Percentiles rank a stretch among this genome's conserved stretches.
Evolutionary conservation across 352 stramenopile species (phyloP).

Genomic region (Pythium oligandrum): DNA sequence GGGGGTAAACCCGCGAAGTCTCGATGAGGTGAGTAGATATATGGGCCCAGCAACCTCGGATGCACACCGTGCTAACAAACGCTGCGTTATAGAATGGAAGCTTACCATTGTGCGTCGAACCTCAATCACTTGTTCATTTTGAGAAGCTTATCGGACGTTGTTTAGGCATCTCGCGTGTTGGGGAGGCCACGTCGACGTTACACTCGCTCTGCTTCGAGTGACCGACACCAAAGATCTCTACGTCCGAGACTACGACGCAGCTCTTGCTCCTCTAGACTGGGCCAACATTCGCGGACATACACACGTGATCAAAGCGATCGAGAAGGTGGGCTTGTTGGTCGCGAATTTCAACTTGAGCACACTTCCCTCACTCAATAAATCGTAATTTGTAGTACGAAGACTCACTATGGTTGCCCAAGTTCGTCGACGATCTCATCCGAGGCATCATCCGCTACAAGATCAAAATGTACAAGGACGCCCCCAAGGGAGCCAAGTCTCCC

Average conservation of each 20-base stretch:
- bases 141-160: too few species aligned
- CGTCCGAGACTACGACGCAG: conserved; percentile 59
- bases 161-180: conserved; percentile 61
- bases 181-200: conserved; percentile 55
- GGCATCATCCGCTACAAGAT: conserved; percentile 74
- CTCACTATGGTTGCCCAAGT: conserved; percentile 59
- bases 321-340: conserved; percentile 23
- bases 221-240: conserved; percentile 58
- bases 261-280: conserved; percentile 55
- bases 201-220: conserved; percentile 37
- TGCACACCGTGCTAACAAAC: too few species aligned
- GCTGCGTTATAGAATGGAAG: conserved; percentile 40
- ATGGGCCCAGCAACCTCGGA: too few species aligned
- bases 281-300: conserved; percentile 40
- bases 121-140: background rate
- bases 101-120: conserved; percentile 44
- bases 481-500: conserved; percentile 20
- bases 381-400: conserved; percentile 41
- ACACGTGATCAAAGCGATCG: conserved; percentile 42
- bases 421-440: conserved; percentile 62
- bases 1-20: conserved; percentile 39
- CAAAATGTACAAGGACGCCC: conserved; percentile 54
- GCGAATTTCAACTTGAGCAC: background rate
- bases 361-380: background rate
- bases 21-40: conserved; percentile 38